Evolutionary conservation across 2,329 filamentous ascomycete genomes (phyloP).

Genomic region (Ophiocordyceps robertsii): DNA sequence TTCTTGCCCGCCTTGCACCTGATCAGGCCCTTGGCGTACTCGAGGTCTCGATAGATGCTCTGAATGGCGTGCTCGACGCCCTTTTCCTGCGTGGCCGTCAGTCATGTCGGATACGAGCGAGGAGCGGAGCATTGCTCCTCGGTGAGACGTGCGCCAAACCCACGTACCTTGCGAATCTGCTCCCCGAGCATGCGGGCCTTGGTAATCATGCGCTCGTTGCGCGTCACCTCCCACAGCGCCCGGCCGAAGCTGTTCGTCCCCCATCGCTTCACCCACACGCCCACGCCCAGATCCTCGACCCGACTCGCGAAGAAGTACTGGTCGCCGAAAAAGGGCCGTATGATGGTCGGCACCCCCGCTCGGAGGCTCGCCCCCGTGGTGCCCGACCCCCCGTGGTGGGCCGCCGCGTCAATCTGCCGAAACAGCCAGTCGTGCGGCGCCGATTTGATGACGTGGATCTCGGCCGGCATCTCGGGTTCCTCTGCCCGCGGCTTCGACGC

Average conservation of each 20-base stretch:
- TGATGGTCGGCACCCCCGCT: slow-evolving; percentile 84
- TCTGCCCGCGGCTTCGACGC: slow-evolving; percentile 36
- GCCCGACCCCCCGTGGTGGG: slow-evolving; percentile 87
- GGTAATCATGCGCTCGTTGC: slow-evolving; percentile 80
- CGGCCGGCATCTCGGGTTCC: slow-evolving; percentile 55
- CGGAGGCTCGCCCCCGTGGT: slow-evolving; percentile 89
- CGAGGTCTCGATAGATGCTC: slow-evolving; percentile 84
- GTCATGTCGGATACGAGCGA: background rate
- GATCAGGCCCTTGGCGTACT: slow-evolving; percentile 79
- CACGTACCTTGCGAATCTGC: slow-evolving; percentile 64
- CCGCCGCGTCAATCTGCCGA: slow-evolving; percentile 80
- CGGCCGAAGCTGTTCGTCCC: slow-evolving; percentile 76
- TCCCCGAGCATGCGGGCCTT: slow-evolving; percentile 75
- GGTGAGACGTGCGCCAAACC: background rate
- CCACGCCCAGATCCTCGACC: slow-evolving; percentile 87
- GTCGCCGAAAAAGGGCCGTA: slow-evolving; percentile 95
- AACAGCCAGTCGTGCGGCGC: slow-evolving; percentile 98
- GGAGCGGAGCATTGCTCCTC: too few relatives aligned
- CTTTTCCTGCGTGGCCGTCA: slow-evolving; percentile 49
- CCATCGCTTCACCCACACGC: slow-evolving; percentile 77
- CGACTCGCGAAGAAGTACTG: slow-evolving; percentile 91
- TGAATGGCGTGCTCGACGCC: slow-evolving; percentile 86
- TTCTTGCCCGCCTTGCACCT: slow-evolving; percentile 48
- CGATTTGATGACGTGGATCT: slow-evolving; percentile 78
- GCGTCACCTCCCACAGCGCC: slow-evolving; percentile 82